phyloP scores from a whole-genome alignment of 495 filamentous ascomycete genomes.

The Apiosordaria backusii region DNA sequence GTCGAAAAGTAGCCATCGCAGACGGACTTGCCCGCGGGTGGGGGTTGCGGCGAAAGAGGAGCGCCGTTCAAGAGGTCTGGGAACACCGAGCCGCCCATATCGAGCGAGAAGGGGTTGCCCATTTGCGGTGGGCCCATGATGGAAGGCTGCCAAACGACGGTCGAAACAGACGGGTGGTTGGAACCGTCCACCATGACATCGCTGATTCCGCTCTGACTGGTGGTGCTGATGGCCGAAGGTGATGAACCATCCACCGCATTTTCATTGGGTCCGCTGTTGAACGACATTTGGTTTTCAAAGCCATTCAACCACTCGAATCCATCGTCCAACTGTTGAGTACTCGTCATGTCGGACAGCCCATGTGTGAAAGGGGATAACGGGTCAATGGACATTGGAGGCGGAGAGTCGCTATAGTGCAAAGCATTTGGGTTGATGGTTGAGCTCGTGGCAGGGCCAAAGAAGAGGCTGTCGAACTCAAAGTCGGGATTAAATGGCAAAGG shows the following conservation, averaged over 20 bases:
- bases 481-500: constrained; percentile 66
- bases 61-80: constrained; percentile 58
- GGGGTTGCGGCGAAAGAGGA: constrained; percentile 58
- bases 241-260: constrained; percentile 88
- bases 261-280: constrained; percentile 62
- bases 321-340: constrained; percentile 65
- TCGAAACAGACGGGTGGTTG: constrained; percentile 52
- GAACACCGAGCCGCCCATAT: constrained; percentile 52
- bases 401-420: constrained; percentile 85
- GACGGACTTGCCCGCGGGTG: constrained; percentile 48
- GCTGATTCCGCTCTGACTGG: constrained; percentile 86
- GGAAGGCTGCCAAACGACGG: constrained; percentile 63
- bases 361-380: constrained; percentile 70
- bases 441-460: constrained; percentile 58
- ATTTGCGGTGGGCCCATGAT: constrained; percentile 60
- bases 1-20: constrained; percentile 57
- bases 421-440: constrained; percentile 93
- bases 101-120: constrained; percentile 60
- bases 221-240: constrained; percentile 89
- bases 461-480: constrained; percentile 70
- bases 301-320: constrained; percentile 82
- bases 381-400: constrained; percentile 67
- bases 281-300: constrained; percentile 72
- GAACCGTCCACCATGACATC: constrained; percentile 88
- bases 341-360: constrained; percentile 56